Evolutionary conservation across 176 grass and related monocot species (phyloP), one percentile per base, ranked within the genome.

Genomic region (Triticum monococcum): DNA sequence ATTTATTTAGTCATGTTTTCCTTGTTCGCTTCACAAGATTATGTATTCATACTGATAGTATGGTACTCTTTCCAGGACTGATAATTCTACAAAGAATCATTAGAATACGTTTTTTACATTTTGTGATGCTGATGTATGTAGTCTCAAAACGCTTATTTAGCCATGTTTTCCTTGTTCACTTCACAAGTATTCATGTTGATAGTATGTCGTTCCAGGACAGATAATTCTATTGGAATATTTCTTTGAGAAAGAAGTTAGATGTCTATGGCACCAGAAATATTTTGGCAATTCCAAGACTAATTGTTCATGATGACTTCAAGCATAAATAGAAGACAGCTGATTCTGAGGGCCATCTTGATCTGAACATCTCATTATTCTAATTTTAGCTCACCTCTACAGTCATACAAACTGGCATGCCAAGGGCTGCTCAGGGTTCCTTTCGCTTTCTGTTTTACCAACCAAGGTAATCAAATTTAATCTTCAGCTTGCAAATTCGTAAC

Each of bases 191-290:
- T 48, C 45, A 73, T 25, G 12, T 40, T 14, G 43, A 35, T 48
- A 48, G 45, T 48, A 48, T 14, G 45, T 48, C 4, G 14, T 48
- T 48, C 12, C 45, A 14, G 45, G 45, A 5, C 45, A 48, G 12
- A 14, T 48, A 48, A 48, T 5, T 48, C 45, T 48, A 48, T 48
- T 48, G 45, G 12, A 48, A 48, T 48, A 48, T 94, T 81, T 99
- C 92, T 70, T 91, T 96, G 79, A 96, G 92, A 88, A 99, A 99
- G 83, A 94, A 94, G 77, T 81, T 92, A 88, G 92, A 99, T 37
- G 69, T 83, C 46, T 94, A 91, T 50, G 52, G 64, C 43, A 70
- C 81, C 48, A 83, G 52, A 71, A 93, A 70, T 77, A 74, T 87
- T 85, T 72, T 81, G 43, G 32, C 81, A 62, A 52, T 75, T 85